A percentile compares a stretch with the other conserved stretches of the same genome.
Conservation (phyloP, 2,329 filamentous ascomycete species). For the Drechslerella coelobrocha region DNA sequence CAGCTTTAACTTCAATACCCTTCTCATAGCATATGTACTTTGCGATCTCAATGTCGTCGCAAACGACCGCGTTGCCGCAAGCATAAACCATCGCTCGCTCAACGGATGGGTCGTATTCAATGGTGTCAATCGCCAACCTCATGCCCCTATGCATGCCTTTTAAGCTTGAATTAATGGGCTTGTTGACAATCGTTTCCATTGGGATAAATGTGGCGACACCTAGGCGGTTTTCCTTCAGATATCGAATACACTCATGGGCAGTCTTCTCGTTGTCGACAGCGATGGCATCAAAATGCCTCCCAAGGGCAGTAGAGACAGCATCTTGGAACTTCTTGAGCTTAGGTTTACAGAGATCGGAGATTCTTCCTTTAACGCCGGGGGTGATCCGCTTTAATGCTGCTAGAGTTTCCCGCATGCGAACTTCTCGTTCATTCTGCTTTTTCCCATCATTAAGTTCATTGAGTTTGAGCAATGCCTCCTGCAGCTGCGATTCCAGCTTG, state of each 20-base stretch:
- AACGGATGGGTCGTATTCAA: slow-evolving; percentile 86
- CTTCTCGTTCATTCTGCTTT: slow-evolving; percentile 83
- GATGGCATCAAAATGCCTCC: slow-evolving; percentile 90
- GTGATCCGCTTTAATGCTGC: slow-evolving; percentile 87
- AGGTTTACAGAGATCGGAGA: slow-evolving; percentile 90
- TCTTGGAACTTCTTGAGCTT: slow-evolving; percentile 97
- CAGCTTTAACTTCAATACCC: slow-evolving; percentile 87
- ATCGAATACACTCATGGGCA: slow-evolving; percentile 90
- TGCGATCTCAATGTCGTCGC: slow-evolving; percentile 83
- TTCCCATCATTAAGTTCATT: slow-evolving; percentile 83
- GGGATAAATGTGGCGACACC: slow-evolving; percentile 93
- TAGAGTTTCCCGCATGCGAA: slow-evolving; percentile 80
- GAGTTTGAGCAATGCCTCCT: slow-evolving; percentile 80
- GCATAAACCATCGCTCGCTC: slow-evolving; percentile 94
- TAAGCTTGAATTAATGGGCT: slow-evolving; percentile 83
- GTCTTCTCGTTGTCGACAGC: slow-evolving; percentile 95
- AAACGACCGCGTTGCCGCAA: slow-evolving; percentile 93
- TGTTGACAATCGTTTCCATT: slow-evolving; percentile 95
- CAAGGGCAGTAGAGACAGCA: slow-evolving; percentile 88
- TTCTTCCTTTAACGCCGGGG: slow-evolving; percentile 85
- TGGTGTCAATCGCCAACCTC: slow-evolving; percentile 90
- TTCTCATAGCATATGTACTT: slow-evolving; percentile 88
- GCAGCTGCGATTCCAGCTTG: slow-evolving; percentile 89
- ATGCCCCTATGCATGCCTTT: slow-evolving; percentile 85
- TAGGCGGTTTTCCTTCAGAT: slow-evolving; percentile 86